Evolutionary conservation across 345 rosid genomes (phyloP).

Genomic region (Carallia brachiata): DNA sequence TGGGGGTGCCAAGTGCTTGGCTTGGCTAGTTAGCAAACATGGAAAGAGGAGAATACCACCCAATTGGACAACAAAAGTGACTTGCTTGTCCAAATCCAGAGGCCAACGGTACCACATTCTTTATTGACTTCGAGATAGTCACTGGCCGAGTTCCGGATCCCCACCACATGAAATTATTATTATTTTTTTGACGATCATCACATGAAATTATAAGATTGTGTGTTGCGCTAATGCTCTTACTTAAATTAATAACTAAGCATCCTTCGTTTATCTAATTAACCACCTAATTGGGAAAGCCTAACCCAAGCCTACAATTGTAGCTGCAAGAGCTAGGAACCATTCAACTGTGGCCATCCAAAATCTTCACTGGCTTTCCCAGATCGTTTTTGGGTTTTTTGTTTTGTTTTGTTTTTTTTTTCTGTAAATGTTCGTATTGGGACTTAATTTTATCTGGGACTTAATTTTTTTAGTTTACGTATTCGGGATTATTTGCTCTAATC

Average conservation of each 20-base stretch:
- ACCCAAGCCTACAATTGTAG: neutral
- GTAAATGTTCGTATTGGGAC: too few species aligned
- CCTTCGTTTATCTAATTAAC: constrained; percentile 31
- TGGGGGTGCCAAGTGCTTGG: constrained; percentile 16
- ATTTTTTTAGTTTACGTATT: too few species aligned
- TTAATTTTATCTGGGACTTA: too few species aligned
- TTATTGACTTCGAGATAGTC: constrained; percentile 38
- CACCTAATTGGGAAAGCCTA: constrained; percentile 36
- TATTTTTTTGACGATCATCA: neutral
- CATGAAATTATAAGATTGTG: neutral
- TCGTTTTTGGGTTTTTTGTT: neutral
- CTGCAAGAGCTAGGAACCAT: neutral
- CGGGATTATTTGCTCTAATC: too few species aligned
- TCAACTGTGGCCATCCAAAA: neutral
- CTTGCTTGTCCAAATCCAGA: constrained; percentile 42
- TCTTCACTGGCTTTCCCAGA: too few species aligned
- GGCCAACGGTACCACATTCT: constrained; percentile 33
- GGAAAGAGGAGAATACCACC: constrained; percentile 36
- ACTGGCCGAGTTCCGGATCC: constrained; percentile 40
- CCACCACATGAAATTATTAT: constrained; percentile 18
- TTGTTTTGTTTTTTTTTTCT: too few species aligned
- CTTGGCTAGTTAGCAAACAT: constrained; percentile 21
- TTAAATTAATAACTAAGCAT: constrained; percentile 1
- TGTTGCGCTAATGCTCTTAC: neutral
- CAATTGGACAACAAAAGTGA: constrained; percentile 45